phyloP scores from a whole-genome alignment of 257 asterid species.

The Orobanche coerulescens region DNA sequence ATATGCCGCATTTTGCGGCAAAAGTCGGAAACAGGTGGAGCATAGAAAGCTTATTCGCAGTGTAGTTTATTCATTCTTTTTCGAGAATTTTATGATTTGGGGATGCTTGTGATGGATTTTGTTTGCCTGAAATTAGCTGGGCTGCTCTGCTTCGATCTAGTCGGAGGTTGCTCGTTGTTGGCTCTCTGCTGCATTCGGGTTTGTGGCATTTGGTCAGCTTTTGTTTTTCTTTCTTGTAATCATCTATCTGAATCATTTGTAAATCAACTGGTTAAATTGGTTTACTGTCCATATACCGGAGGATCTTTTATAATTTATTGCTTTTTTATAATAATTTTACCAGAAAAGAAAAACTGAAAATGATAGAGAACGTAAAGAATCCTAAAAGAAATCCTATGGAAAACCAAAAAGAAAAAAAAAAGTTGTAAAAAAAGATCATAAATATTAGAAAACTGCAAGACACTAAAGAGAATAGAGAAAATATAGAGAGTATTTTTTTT shows the following conservation, averaged over 20 bases:
- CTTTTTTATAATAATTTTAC: constrained; percentile 17
- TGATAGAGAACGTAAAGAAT: no score
- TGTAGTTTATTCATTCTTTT: constrained; percentile 33
- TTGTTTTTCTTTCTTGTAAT: constrained; percentile 18
- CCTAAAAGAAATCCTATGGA: no score
- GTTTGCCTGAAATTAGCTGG: not conserved
- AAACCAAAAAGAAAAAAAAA: no score
- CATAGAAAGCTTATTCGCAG: constrained; percentile 2
- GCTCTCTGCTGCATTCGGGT: no score
- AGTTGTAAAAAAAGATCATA: no score
- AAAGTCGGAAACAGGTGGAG: constrained; percentile 22
- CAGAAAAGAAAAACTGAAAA: not conserved
- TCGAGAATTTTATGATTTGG: constrained; percentile 25
- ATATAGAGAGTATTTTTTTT: no score
- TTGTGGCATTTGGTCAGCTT: not conserved
- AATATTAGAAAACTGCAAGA: no score
- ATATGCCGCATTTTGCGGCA: constrained; percentile 26
- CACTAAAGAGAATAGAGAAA: no score
- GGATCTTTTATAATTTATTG: constrained; percentile 13
- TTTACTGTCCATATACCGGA: not conserved
- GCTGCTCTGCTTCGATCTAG: constrained; percentile 18
- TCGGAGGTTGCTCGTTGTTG: no score
- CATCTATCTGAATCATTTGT: no score
- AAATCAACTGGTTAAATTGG: constrained; percentile 22
- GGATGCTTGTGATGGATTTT: constrained; percentile 14